These are phyloP conservation scores for Domatiomyces catenatus DNA, from an alignment of 2,329 filamentous ascomycete genomes.

Conservation along the genomic window DNA sequence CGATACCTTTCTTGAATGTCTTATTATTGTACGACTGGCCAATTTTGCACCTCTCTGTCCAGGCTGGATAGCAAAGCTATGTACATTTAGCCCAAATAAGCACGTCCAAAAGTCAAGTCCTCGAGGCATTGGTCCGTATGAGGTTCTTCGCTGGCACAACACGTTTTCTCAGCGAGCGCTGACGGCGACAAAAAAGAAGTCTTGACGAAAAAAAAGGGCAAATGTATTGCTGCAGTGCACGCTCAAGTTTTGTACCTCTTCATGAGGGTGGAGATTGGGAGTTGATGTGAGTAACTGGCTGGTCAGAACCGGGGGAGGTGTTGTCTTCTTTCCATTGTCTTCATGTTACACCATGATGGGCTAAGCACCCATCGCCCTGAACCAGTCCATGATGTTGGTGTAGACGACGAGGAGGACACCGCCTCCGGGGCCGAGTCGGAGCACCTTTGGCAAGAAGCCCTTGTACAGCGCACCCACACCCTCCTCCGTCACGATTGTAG, in stretches of 20 bases:
- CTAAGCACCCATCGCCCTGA: slow-evolving; percentile 49
- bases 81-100: no score
- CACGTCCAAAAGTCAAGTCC: neutral
- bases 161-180: no score
- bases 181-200: neutral
- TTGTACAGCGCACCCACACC: slow-evolving; percentile 89
- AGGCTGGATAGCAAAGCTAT: no score
- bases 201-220: neutral
- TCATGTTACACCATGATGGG: slow-evolving; percentile 3
- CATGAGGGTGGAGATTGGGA: neutral
- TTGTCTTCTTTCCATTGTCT: neutral
- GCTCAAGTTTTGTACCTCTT: neutral
- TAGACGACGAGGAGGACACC: slow-evolving; percentile 41
- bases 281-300: neutral
- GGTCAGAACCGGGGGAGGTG: neutral
- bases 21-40: neutral
- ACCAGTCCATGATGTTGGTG: slow-evolving; percentile 55
- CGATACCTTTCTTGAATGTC: neutral
- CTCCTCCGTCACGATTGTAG: slow-evolving; percentile 81
- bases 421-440: slow-evolving; percentile 56
- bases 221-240: neutral
- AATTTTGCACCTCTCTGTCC: neutral
- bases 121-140: neutral
- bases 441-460: slow-evolving; percentile 91
- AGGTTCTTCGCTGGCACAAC: neutral